Percentiles rank a stretch among this genome's conserved stretches.
These are phyloP conservation scores for Aureobasidium sp. DNA, from an alignment of 2,329 filamentous ascomycete species.

Conservation along the genomic window DNA sequence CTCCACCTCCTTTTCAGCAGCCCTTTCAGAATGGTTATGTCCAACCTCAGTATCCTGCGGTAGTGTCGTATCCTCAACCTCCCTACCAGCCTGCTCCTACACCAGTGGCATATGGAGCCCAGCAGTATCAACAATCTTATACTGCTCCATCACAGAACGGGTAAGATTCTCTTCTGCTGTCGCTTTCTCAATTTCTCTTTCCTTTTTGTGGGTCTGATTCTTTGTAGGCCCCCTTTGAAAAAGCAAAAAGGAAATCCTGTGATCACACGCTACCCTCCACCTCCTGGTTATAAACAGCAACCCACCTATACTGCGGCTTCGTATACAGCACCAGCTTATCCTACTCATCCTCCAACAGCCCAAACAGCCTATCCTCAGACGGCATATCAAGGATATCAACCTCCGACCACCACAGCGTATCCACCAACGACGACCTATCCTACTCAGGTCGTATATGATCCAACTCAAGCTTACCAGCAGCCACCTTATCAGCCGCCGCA, in stretches of 20 bases:
- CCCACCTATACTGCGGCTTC: slow-evolving; percentile 10
- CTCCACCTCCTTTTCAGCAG: slow-evolving; percentile 28
- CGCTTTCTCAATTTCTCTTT: not conserved
- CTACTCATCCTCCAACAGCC: not conserved
- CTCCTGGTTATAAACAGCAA: slow-evolving; percentile 27
- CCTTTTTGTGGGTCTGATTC: slow-evolving; percentile 1
- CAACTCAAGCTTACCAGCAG: slow-evolving; percentile 18
- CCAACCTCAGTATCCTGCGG: not conserved
- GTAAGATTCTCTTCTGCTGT: not conserved
- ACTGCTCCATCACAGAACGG: not conserved
- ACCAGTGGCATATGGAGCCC: slow-evolving; percentile 18
- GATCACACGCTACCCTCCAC: slow-evolving; percentile 45
- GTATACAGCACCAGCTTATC: slow-evolving; percentile 7
- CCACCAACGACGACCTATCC: slow-evolving; percentile 4
- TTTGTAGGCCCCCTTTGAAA: slow-evolving; percentile 32
- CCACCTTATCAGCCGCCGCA: slow-evolving; percentile 10
- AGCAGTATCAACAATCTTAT: slow-evolving; percentile 23
- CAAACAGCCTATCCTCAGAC: slow-evolving; percentile 17
- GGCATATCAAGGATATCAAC: slow-evolving; percentile 23
- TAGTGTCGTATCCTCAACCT: slow-evolving; percentile 23
- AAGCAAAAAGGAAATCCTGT: slow-evolving; percentile 41
- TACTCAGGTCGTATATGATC: slow-evolving; percentile 8
- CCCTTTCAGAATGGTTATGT: slow-evolving; percentile 19
- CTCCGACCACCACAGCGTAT: not conserved
- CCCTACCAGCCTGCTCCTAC: slow-evolving; percentile 22